These are phyloP conservation scores for Dimocarpus longan DNA, from an alignment of 345 rosid species.

Conservation along the genomic window DNA sequence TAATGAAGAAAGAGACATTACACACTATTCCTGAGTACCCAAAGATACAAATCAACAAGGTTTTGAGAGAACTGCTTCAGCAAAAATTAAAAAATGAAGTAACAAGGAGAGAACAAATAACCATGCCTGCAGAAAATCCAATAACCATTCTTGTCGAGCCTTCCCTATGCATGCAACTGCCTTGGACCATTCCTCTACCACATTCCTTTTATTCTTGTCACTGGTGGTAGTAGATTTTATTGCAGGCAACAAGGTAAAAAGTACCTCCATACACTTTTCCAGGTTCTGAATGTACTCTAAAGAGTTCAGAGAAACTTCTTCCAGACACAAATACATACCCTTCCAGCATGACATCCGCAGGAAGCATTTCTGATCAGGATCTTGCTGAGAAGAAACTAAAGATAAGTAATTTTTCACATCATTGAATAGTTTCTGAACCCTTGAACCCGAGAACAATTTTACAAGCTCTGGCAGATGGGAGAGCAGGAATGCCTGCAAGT, in stretches of 20 bases:
- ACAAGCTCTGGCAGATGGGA: conserved; percentile 57
- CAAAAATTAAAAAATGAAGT: background rate
- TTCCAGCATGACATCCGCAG: conserved; percentile 78
- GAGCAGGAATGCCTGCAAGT: conserved; percentile 68
- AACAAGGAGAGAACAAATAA: background rate
- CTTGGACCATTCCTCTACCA: conserved; percentile 61
- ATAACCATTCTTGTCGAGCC: conserved; percentile 65
- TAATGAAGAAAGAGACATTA: background rate
- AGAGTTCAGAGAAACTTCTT: conserved; percentile 64
- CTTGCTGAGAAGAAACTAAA: conserved; percentile 47
- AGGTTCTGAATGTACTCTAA: conserved; percentile 48
- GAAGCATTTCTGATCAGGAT: conserved; percentile 47
- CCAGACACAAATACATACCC: conserved; percentile 71
- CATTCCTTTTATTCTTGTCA: conserved; percentile 33
- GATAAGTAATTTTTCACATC: conserved; percentile 58
- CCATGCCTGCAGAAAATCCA: conserved; percentile 72
- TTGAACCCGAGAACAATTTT: conserved; percentile 75
- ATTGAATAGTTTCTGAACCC: conserved; percentile 69
- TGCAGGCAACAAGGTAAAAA: conserved; percentile 62
- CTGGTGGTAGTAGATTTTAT: conserved; percentile 32
- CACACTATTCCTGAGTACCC: background rate
- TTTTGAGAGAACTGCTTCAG: background rate
- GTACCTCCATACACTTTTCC: conserved; percentile 69
- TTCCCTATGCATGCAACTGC: conserved; percentile 73
- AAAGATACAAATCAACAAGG: conserved; percentile 1